Evolutionary conservation across 768 basidiomycete species (phyloP).

Genomic region (Leccinum subgranulosum): DNA sequence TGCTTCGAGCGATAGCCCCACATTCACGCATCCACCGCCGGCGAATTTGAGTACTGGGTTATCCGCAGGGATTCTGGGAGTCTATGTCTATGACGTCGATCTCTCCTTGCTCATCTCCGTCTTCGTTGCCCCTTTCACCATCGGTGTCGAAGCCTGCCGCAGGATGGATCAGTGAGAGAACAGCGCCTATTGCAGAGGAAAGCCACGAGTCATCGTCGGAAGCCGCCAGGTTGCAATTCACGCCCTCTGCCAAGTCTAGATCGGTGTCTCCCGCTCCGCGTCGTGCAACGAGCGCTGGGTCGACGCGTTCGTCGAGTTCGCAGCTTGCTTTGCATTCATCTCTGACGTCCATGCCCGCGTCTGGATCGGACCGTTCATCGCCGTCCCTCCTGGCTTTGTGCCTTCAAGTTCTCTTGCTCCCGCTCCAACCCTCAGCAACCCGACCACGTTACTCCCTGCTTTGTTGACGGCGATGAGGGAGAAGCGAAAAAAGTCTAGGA

Average conservation of each 20-base stretch:
- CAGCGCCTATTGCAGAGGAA: not conserved
- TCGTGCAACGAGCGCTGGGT: slow-evolving; percentile 1
- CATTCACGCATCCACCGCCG: not conserved
- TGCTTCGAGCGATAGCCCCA: too few relatives aligned
- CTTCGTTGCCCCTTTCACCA: slow-evolving; percentile 12
- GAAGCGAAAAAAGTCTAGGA: slow-evolving; percentile 11
- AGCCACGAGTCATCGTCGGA: not conserved
- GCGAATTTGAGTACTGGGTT: slow-evolving; percentile 4
- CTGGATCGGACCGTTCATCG: not conserved
- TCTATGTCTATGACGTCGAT: not conserved
- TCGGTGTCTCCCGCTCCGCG: slow-evolving; percentile 16
- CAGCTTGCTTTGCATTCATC: too few relatives aligned
- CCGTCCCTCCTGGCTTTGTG: not conserved
- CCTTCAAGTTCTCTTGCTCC: too few relatives aligned
- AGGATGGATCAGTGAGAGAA: slow-evolving; percentile 7
- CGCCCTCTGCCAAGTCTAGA: slow-evolving; percentile 9
- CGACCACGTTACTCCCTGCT: too few relatives aligned
- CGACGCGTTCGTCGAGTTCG: not conserved
- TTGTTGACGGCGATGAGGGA: too few relatives aligned
- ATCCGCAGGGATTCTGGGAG: too few relatives aligned
- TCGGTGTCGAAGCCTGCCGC: slow-evolving; percentile 4
- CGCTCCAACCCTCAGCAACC: too few relatives aligned
- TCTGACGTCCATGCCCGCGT: too few relatives aligned
- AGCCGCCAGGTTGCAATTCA: not conserved
- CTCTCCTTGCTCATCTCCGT: too few relatives aligned